phyloP scores from a whole-genome alignment of 2,329 filamentous ascomycete genomes.

The Calcarisporium arbuscula region DNA sequence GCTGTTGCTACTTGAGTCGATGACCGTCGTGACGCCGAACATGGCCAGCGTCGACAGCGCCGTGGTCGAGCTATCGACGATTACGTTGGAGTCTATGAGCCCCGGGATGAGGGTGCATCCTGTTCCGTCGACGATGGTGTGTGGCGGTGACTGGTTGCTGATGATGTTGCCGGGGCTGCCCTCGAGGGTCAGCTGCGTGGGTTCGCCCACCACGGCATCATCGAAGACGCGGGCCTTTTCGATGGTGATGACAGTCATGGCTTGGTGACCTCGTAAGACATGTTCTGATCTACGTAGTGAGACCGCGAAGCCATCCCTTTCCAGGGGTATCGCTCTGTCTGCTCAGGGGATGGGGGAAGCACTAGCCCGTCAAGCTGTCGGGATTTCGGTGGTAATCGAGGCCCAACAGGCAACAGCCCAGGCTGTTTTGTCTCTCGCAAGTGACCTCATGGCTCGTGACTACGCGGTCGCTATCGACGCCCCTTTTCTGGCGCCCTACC shows the following conservation, averaged over 20 bases:
- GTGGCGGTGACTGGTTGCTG: background rate
- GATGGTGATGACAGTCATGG: conserved; percentile 4
- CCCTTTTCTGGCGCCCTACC: no score
- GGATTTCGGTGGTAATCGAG: no score
- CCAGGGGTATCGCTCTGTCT: no score
- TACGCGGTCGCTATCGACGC: no score
- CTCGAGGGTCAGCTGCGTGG: conserved; percentile 1
- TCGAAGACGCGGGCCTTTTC: conserved; percentile 5
- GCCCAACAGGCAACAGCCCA: no score
- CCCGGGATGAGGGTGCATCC: conserved; percentile 10
- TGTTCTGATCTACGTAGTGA: no score
- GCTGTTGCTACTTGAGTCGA: conserved; percentile 10
- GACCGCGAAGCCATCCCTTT: no score
- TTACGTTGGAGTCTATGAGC: conserved; percentile 12
- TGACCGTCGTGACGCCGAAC: conserved; percentile 10
- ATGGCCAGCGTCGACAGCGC: conserved; percentile 3
- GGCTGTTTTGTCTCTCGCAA: no score
- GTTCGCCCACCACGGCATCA: background rate
- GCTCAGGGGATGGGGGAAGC: no score
- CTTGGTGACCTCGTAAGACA: no score
- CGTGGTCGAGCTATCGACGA: conserved; percentile 1
- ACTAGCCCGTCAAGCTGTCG: no score
- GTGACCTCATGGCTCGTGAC: no score
- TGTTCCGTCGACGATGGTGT: conserved; percentile 26
- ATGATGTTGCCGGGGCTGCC: conserved; percentile 10